A percentile compares a stretch with the other conserved stretches of the same genome.
phyloP scores from a whole-genome alignment of 768 basidiomycete species.

The Russula compacta region DNA sequence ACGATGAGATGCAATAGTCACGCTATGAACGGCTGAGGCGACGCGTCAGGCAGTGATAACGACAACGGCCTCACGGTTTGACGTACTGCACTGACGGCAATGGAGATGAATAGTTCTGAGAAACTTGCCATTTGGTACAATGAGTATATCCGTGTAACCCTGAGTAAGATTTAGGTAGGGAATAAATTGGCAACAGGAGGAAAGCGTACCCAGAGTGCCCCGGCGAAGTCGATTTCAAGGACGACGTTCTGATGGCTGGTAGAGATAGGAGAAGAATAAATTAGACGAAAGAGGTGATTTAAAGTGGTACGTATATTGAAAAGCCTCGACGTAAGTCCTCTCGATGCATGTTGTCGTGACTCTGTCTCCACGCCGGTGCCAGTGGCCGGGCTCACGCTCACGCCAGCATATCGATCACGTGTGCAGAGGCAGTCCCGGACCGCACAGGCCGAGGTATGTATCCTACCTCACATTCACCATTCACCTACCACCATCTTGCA shows the following conservation, averaged over 20 bases:
- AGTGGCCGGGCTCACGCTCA: neutral
- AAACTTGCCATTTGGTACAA: constrained; percentile 70
- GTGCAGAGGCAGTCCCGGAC: neutral
- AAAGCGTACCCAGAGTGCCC: constrained; percentile 65
- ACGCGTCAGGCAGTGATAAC: constrained; percentile 21
- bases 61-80: neutral
- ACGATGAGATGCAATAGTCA: constrained; percentile 60
- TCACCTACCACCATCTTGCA: no score
- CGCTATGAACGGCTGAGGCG: constrained; percentile 54
- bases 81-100: constrained; percentile 77
- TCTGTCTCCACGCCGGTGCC: neutral
- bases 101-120: constrained; percentile 82
- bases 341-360: constrained; percentile 47
- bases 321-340: constrained; percentile 76
- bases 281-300: constrained; percentile 17
- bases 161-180: constrained; percentile 26
- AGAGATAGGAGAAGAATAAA: constrained; percentile 48
- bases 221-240: constrained; percentile 87
- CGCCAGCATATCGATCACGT: constrained; percentile 7
- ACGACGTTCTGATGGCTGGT: constrained; percentile 96
- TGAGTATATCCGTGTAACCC: constrained; percentile 92
- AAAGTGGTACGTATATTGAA: constrained; percentile 68
- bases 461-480: no score
- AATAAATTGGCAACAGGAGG: constrained; percentile 17
- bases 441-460: no score